A percentile compares a stretch with the other conserved stretches of the same genome.
Evolutionary conservation across 441 rosid species (phyloP).

Genomic region (Croton laevigatus): DNA sequence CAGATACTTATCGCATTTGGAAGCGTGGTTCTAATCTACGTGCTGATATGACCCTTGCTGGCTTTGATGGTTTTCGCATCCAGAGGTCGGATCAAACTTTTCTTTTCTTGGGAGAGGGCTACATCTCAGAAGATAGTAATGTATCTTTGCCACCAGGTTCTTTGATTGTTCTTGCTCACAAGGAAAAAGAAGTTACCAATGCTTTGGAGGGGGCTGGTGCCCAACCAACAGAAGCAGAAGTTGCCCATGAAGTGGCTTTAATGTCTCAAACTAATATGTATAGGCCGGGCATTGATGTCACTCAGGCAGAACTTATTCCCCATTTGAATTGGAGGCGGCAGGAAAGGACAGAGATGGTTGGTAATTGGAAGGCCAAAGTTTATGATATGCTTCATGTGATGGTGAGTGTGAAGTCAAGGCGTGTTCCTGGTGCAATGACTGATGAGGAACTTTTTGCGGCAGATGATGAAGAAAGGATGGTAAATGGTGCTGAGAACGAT

Average conservation of each 20-base stretch:
- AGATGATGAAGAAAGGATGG: conserved; percentile 67
- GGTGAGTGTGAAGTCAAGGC: conserved; percentile 96
- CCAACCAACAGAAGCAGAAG: conserved; percentile 92
- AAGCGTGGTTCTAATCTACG: conserved; percentile 96
- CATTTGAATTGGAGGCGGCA: conserved; percentile 97
- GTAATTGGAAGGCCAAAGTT: conserved; percentile 94
- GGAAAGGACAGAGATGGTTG: conserved; percentile 92
- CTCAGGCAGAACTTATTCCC: conserved; percentile 91
- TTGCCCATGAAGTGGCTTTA: conserved; percentile 87
- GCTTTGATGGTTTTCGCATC: conserved; percentile 93
- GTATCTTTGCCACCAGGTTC: conserved; percentile 75
- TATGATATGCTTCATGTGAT: conserved; percentile 97
- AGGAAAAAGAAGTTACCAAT: conserved; percentile 94
- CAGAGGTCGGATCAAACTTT: conserved; percentile 94
- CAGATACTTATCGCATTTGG: conserved; percentile 98
- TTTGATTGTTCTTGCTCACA: conserved; percentile 86
- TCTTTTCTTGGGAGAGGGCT: conserved; percentile 89
- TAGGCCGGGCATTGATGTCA: conserved; percentile 98
- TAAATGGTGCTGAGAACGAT: conserved; percentile 55
- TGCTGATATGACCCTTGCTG: conserved; percentile 98
- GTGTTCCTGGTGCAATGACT: conserved; percentile 99
- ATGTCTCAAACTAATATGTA: conserved; percentile 99
- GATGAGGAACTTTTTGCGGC: conserved; percentile 93
- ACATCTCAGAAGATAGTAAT: conserved; percentile 68
- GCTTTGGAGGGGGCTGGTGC: conserved; percentile 98